Evolutionary conservation across 1,284 basidiomycete genomes (phyloP).

Genomic region (Ceratobasidium sp.): DNA sequence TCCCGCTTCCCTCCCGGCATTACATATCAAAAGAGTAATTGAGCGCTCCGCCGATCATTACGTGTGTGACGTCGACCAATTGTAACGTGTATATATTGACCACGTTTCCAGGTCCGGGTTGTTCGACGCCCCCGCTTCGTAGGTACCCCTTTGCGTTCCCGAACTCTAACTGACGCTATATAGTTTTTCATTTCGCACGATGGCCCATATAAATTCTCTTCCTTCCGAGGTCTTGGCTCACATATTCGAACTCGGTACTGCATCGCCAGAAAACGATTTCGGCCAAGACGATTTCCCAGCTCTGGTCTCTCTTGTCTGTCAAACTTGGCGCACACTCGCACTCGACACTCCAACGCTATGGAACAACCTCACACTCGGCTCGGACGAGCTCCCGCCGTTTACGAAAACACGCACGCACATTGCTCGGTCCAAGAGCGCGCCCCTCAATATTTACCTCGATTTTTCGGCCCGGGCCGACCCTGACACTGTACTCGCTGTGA

Average conservation of each 20-base stretch:
- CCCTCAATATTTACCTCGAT: slow-evolving; percentile 30
- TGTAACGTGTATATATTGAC: neutral
- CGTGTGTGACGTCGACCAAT: neutral
- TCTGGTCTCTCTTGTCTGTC: slow-evolving; percentile 22
- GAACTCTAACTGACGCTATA: neutral
- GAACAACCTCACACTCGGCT: slow-evolving; percentile 21
- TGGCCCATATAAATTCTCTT: slow-evolving; percentile 8
- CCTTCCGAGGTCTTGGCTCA: slow-evolving; percentile 28
- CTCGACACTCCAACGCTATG: slow-evolving; percentile 26
- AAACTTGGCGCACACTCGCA: slow-evolving; percentile 31
- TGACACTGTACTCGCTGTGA: neutral
- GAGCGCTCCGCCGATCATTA: neutral
- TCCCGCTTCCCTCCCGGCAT: neutral
- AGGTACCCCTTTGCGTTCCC: neutral
- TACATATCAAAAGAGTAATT: neutral
- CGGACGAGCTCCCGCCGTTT: neutral
- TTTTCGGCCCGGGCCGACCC: slow-evolving; percentile 22
- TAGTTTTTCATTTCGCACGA: neutral
- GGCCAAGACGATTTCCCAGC: slow-evolving; percentile 29
- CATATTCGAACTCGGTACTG: slow-evolving; percentile 29
- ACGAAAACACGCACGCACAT: slow-evolving; percentile 13
- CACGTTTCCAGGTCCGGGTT: neutral
- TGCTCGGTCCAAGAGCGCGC: slow-evolving; percentile 16
- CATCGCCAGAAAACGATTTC: slow-evolving; percentile 32
- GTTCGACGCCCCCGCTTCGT: slow-evolving; percentile 11